Conservation (phyloP, 129 eudicot genomes). For the Heracleum sosnowskyi region DNA sequence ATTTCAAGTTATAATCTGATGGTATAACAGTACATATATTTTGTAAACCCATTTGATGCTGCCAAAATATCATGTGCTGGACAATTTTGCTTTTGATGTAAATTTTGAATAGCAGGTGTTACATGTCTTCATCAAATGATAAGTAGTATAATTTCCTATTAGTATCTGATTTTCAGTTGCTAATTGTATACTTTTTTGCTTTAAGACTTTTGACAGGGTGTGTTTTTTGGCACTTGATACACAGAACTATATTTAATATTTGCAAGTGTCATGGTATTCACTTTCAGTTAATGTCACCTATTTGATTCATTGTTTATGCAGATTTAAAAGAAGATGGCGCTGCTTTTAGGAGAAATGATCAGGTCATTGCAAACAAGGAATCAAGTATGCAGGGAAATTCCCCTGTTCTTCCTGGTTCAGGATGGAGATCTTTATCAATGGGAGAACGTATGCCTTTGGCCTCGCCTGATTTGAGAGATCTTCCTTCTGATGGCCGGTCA, state of each 20-base stretch:
- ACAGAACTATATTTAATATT: not conserved
- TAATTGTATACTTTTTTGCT: too few species aligned
- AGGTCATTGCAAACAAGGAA: constrained; percentile 32
- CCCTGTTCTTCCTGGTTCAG: constrained; percentile 32
- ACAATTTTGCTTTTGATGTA: not conserved
- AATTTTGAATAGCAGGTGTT: not conserved
- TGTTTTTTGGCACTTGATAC: not conserved
- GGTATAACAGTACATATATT: too few species aligned
- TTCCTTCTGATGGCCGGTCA: constrained; percentile 29
- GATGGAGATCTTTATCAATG: constrained; percentile 54
- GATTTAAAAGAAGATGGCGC: constrained; percentile 30
- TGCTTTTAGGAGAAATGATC: constrained; percentile 37
- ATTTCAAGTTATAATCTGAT: too few species aligned
- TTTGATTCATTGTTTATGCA: constrained; percentile 11
- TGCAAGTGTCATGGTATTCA: not conserved
- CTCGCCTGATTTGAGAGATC: constrained; percentile 37
- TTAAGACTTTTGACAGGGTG: not conserved
- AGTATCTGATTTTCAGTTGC: not conserved
- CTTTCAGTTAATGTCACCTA: not conserved
- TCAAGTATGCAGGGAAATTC: constrained; percentile 33
- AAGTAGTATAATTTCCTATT: not conserved
- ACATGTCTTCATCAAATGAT: not conserved
- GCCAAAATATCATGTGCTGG: not conserved
- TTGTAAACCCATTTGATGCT: not conserved
- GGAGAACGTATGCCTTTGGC: constrained; percentile 30